Conservation (phyloP, 305 asterid genomes). For the Plantago lanceolata region DNA sequence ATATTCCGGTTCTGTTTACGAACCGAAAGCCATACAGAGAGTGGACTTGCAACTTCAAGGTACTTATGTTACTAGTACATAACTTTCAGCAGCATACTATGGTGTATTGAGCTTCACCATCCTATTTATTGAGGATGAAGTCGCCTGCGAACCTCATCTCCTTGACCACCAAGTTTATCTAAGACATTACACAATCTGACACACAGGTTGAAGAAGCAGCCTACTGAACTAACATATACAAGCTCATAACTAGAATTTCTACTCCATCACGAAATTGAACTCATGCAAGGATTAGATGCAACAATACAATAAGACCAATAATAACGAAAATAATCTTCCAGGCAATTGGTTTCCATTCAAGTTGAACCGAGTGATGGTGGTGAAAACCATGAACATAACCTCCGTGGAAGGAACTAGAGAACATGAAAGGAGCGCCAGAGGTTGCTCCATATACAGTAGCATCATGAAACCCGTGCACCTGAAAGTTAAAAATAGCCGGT, state of each 20-base stretch:
- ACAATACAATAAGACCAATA: conserved; percentile 37
- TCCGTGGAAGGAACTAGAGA: conserved; percentile 74
- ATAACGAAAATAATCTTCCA: conserved; percentile 49
- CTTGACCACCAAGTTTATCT: conserved; percentile 20
- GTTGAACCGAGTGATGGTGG: conserved; percentile 41
- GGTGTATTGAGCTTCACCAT: background rate
- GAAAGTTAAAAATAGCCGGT: conserved; percentile 63
- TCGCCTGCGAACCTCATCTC: conserved; percentile 4
- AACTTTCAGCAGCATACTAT: conserved; percentile 5
- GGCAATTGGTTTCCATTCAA: conserved; percentile 51
- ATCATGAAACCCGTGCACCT: conserved; percentile 62
- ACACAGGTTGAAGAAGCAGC: conserved; percentile 25
- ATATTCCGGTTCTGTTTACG: conserved; percentile 3
- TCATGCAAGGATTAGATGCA: conserved; percentile 45
- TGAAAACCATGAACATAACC: conserved; percentile 76
- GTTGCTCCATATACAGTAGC: conserved; percentile 75
- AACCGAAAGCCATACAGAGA: background rate
- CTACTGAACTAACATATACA: conserved; percentile 35
- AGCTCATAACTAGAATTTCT: conserved; percentile 5
- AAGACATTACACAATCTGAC: conserved; percentile 22
- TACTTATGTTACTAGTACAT: conserved; percentile 7
- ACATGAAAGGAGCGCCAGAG: conserved; percentile 61
- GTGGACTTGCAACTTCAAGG: background rate
- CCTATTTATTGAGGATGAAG: conserved; percentile 6
- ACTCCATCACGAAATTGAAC: conserved; percentile 19